Evolutionary conservation across 371 early-diverging fungal species (phyloP).

Genomic region (Blastocladiella emersonii): DNA sequence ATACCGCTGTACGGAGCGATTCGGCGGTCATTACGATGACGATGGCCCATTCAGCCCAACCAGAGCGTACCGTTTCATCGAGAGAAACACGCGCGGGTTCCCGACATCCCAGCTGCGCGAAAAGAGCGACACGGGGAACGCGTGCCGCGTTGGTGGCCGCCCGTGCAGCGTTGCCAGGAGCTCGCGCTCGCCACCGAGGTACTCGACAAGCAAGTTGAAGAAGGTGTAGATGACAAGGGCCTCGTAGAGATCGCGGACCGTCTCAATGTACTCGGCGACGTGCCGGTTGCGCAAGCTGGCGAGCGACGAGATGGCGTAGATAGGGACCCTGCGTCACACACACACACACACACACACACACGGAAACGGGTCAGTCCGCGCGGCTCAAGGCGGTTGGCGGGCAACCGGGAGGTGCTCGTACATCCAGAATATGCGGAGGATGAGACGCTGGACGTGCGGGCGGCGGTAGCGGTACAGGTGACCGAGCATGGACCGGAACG

Average conservation of each 20-base stretch:
- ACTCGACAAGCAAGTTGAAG: slow-evolving; percentile 73
- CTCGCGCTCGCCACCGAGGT: slow-evolving; percentile 83
- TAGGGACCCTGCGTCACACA: slow-evolving; percentile 52
- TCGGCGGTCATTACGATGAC: too few species aligned
- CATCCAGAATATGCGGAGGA: slow-evolving; percentile 81
- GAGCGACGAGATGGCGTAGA: slow-evolving; percentile 78
- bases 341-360: too few species aligned
- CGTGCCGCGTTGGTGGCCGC: slow-evolving; percentile 57
- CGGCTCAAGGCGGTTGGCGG: too few species aligned
- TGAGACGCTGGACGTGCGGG: slow-evolving; percentile 65
- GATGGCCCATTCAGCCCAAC: too few species aligned
- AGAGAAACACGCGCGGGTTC: slow-evolving; percentile 75
- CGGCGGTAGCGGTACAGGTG: slow-evolving; percentile 33
- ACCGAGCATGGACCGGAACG: slow-evolving; percentile 17
- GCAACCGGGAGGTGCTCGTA: too few species aligned
- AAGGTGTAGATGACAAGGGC: slow-evolving; percentile 94
- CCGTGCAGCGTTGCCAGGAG: slow-evolving; percentile 59
- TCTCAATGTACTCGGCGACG: slow-evolving; percentile 75
- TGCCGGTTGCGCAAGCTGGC: slow-evolving; percentile 55
- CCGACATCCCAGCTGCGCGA: slow-evolving; percentile 68
- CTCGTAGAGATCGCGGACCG: slow-evolving; percentile 87
- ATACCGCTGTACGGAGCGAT: slow-evolving; percentile 43
- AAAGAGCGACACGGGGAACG: slow-evolving; percentile 68
- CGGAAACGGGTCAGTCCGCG: not conserved
- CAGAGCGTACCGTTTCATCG: slow-evolving; percentile 36